Conservation (phyloP, 2,329 filamentous ascomycete species). For the Neoscytalidium dimidiatum region DNA sequence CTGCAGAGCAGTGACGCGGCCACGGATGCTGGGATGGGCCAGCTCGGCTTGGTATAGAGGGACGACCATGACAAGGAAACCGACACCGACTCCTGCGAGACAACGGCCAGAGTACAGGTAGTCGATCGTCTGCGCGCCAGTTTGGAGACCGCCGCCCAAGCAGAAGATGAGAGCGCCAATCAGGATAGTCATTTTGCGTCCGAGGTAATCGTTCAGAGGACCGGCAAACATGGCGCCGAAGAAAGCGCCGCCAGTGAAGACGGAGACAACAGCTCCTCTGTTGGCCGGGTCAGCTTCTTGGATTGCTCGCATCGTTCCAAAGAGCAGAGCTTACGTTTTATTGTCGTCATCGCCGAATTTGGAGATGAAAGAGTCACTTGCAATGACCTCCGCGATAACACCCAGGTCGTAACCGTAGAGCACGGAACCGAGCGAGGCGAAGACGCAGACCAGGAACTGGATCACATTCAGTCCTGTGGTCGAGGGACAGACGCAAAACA, state of each 20-base stretch:
- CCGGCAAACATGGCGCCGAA: conserved; percentile 68
- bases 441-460: conserved; percentile 60
- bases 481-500: neutral
- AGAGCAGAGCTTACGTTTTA: conserved; percentile 32
- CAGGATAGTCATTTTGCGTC: conserved; percentile 71
- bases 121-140: conserved; percentile 59
- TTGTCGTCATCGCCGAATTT: conserved; percentile 43
- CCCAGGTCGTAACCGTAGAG: conserved; percentile 62
- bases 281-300: neutral
- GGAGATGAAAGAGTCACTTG: conserved; percentile 43
- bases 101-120: conserved; percentile 72
- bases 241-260: conserved; percentile 77
- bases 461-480: neutral
- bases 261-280: conserved; percentile 71
- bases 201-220: conserved; percentile 62
- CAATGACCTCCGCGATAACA: conserved; percentile 61
- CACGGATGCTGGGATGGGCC: conserved; percentile 75
- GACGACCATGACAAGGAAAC: conserved; percentile 64
- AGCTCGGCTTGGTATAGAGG: conserved; percentile 79
- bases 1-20: conserved; percentile 72
- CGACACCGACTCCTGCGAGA: conserved; percentile 67
- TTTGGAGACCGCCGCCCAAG: conserved; percentile 72
- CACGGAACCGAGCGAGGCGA: conserved; percentile 60
- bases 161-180: conserved; percentile 71
- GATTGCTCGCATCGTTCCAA: neutral